Conservation (phyloP, 208 protist genomes). For the Trypanosomatidae sp. region DNA sequence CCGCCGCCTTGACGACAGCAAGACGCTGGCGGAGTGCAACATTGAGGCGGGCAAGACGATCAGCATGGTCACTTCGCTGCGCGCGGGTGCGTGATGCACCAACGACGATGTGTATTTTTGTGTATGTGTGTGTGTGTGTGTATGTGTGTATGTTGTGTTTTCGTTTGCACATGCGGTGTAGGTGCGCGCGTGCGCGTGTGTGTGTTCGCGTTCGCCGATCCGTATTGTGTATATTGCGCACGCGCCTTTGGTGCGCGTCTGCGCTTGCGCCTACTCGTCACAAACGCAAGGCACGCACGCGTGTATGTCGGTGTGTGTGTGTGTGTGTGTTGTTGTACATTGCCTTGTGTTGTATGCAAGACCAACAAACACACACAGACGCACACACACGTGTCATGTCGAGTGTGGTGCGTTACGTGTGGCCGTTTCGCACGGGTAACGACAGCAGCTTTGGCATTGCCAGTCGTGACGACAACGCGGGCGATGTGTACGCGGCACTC, state of each 20-base stretch:
- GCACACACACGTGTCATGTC: too few relatives aligned
- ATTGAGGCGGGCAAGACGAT: slow-evolving; percentile 55
- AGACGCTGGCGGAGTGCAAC: slow-evolving; percentile 36
- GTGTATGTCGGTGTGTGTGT: too few relatives aligned
- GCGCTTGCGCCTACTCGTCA: too few relatives aligned
- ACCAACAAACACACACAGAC: too few relatives aligned
- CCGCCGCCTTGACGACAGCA: slow-evolving; percentile 47
- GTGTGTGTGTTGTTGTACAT: neutral
- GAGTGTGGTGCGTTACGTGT: slow-evolving; percentile 57
- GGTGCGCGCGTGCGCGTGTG: too few relatives aligned
- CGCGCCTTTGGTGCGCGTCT: too few relatives aligned
- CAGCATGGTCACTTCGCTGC: slow-evolving; percentile 66
- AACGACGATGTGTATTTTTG: neutral
- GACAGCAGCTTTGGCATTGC: slow-evolving; percentile 65
- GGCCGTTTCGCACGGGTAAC: slow-evolving; percentile 80
- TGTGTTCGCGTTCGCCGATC: too few relatives aligned
- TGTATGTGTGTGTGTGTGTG: slow-evolving; percentile 1
- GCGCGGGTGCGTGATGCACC: slow-evolving; percentile 15
- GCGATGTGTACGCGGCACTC: slow-evolving; percentile 63
- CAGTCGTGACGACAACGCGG: slow-evolving; percentile 2
- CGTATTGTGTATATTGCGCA: too few relatives aligned
- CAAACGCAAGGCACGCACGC: neutral
- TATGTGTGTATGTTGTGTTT: neutral
- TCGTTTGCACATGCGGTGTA: too few relatives aligned
- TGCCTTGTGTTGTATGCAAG: neutral